Evolutionary conservation across 78 protist genomes (phyloP), one percentile per base, ranked within the genome.

Genomic region (Emiliania huxleyi): DNA sequence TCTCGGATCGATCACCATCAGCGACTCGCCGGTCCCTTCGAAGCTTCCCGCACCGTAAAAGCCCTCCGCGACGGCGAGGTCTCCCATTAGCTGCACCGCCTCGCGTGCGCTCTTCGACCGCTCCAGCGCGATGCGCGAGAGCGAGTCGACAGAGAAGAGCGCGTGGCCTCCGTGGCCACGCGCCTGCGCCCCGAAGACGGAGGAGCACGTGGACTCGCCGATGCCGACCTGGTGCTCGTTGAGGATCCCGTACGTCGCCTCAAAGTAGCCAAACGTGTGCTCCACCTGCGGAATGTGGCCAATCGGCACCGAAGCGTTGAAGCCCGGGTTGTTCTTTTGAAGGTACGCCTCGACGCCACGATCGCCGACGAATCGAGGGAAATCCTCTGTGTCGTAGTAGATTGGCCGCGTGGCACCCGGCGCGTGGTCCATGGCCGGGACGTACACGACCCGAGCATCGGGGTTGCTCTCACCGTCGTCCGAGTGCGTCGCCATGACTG

Each of bases 161-260:
- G 96, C 94, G 48, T 69, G 35, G 43, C 85, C 79, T 4, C 93
- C 71, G 35, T 73, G 87, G 3, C 88, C 88, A 0, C 21, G 25
- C 2, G 92, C 46, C 44, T n/a, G 11, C 5, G 84, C 73, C 42
- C 69, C 73, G 71, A 87, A 93, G 40, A 75, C 73, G 5, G 62
- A 90, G 37, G 49, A 18, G 90, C 95, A 94, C 5, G 95, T 94
- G 21, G 77, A 43, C 92, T 94, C 95, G 90, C 84, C 91, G n/a
- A 94, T 40, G 91, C 90, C 93, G 55, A 94, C 94, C 19, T 79
- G 91, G 40, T 55, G 37, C 92, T 94, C 95, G 90, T 94, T 94
- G 46, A 94, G 43, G 44, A 69, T 90, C 1, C 48, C 95, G 26
- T 93, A 93, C 18, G n/a, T 52, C 21, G 12, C 89, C 40, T 29